Conservation (phyloP, 768 basidiomycete species). For the Kwoniella shandongensis region DNA sequence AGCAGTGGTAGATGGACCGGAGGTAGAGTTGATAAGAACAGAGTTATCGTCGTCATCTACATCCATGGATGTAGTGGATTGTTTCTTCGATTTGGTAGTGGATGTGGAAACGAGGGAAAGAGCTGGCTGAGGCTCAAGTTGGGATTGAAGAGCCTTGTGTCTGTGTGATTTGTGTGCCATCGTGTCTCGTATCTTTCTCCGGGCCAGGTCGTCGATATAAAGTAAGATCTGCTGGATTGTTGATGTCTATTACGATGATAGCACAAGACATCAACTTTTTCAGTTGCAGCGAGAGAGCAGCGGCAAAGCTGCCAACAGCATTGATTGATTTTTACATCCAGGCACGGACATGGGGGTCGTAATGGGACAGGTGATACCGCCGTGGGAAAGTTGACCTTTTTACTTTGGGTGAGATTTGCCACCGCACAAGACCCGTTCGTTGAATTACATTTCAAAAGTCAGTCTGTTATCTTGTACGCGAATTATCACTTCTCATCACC, state of each 20-base stretch:
- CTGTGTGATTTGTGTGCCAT: conserved; percentile 54
- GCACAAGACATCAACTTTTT: too few species aligned
- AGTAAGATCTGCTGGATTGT: too few species aligned
- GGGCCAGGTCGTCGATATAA: too few species aligned
- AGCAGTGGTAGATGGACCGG: conserved; percentile 38
- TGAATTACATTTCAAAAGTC: neutral
- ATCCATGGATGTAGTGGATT: conserved; percentile 20
- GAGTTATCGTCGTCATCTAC: conserved; percentile 61
- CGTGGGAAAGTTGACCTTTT: conserved; percentile 2
- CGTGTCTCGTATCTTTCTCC: neutral
- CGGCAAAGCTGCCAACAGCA: neutral
- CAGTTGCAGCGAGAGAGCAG: neutral
- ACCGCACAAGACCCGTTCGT: too few species aligned
- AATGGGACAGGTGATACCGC: neutral
- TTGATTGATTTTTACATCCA: conserved; percentile 5
- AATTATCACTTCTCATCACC: neutral
- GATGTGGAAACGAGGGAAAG: conserved; percentile 40
- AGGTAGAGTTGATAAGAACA: conserved; percentile 63
- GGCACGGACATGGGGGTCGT: neutral
- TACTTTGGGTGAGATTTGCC: too few species aligned
- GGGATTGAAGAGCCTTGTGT: conserved; percentile 51
- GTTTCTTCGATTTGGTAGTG: conserved; percentile 25
- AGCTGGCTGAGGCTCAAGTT: conserved; percentile 48
- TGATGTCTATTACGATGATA: too few species aligned
- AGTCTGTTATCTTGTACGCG: neutral